Base-by-base conservation (phyloP, 2,329 filamentous ascomycete species). In the Fusarium tanahbumbuense region DNA sequence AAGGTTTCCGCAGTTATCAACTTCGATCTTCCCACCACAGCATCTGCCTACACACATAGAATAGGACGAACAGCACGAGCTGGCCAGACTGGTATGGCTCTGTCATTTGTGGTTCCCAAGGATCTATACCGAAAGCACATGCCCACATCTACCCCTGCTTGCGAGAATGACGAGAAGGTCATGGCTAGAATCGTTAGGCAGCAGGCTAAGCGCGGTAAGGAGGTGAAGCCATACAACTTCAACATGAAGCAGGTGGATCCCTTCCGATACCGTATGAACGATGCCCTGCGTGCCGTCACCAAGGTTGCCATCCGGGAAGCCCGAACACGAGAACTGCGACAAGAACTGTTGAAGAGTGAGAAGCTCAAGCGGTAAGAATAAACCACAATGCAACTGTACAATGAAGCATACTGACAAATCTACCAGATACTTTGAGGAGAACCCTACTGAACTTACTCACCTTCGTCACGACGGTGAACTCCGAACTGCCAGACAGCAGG, bases 1-100 rank as follows among this genome's bases (percentile, higher is more conserved):
- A 95, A 98, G 76, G 94, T 99, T 57, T 90, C 93, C 5, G 94
- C 93, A 68, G 94, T 99, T 25, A 89, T 99, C 78, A 99, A 99
- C 83, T 99, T 99, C 79, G 96, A 99, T 80, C 90, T 99, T 18
- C 96, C 96, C 1, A 89, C 90, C 18, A 92, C 91, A 11, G 91
- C 93, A 40, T 97, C 93, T 78, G 97, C 93, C 11, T 99, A 99
- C 80, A 97, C 93, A n/a, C 96, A 99, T 81, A 91, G 96, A 56
- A 97, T 99, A 75, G 96, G 96, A 32, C 90, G 96, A 32, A 99
- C 96, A 8, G 96, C 93, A 3, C 89, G 96, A 66, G 96, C 94
- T 3, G 95, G 94, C 13, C 93, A 97, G 77, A 90, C 92, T 2
- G 96, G 96, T 64, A 98, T 97, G 87, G 94, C 96, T 0, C 86